Conservation (phyloP, 768 basidiomycete genomes). For the Termitomyces sp. region DNA sequence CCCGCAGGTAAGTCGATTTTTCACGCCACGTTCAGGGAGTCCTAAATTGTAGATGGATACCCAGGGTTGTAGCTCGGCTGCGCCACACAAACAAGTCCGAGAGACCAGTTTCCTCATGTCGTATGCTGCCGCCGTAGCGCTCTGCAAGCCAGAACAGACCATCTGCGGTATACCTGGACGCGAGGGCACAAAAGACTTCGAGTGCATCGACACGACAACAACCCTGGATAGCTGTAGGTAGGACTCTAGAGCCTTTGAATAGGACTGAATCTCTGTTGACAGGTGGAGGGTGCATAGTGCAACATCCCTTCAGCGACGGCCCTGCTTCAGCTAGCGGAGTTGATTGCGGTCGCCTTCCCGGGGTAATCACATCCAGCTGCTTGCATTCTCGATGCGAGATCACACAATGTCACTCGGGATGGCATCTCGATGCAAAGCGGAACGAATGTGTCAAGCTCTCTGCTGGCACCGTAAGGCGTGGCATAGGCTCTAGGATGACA, state of each 20-base stretch:
- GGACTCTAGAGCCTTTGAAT: not conserved
- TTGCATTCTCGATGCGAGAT: constrained; percentile 22
- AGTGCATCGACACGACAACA: constrained; percentile 31
- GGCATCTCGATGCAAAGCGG: constrained; percentile 17
- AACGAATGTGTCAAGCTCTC: constrained; percentile 16
- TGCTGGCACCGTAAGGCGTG: constrained; percentile 4
- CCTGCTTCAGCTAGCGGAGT: constrained; percentile 13
- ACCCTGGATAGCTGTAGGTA: constrained; percentile 36
- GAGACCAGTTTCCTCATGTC: constrained; percentile 16
- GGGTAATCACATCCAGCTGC: constrained; percentile 20
- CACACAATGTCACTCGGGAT: constrained; percentile 22
- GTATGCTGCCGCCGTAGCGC: constrained; percentile 23
- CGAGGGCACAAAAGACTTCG: constrained; percentile 23
- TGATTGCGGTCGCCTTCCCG: constrained; percentile 26
- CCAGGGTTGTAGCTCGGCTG: constrained; percentile 37
- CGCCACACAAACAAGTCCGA: constrained; percentile 19
- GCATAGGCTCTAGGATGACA: constrained; percentile 13
- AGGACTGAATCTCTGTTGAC: not conserved
- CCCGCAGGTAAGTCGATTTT: constrained; percentile 22
- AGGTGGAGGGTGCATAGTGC: constrained; percentile 38
- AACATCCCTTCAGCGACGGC: constrained; percentile 26
- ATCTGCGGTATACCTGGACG: constrained; percentile 34
- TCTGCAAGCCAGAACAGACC: constrained; percentile 22
- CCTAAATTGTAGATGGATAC: not conserved
- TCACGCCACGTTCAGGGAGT: not conserved